Conservation (phyloP, 192 early-diverging fungal species). For the Umbelopsis isabellina region DNA sequence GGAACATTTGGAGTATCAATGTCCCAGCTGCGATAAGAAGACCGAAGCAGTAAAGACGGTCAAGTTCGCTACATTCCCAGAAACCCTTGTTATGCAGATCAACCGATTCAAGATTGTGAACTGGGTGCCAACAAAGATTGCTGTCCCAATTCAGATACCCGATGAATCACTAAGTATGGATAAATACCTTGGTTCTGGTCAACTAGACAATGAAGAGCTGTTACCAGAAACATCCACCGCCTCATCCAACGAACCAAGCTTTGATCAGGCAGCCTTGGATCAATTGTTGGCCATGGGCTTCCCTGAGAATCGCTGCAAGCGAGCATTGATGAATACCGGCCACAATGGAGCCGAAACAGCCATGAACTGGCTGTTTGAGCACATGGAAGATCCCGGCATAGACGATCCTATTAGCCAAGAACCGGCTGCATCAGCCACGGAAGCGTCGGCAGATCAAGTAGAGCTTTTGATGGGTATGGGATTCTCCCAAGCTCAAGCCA, state of each 20-base stretch:
- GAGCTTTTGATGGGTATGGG: constrained; percentile 89
- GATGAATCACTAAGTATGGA: constrained; percentile 64
- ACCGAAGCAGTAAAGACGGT: constrained; percentile 59
- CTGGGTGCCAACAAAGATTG: constrained; percentile 78
- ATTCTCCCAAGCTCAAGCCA: constrained; percentile 77
- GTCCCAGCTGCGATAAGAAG: constrained; percentile 62
- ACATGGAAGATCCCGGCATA: constrained; percentile 95
- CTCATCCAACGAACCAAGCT: constrained; percentile 40
- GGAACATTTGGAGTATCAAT: constrained; percentile 64
- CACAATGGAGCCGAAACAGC: constrained; percentile 82
- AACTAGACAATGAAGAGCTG: constrained; percentile 67
- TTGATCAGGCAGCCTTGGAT: constrained; percentile 72
- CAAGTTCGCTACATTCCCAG: constrained; percentile 78
- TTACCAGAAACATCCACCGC: constrained; percentile 71
- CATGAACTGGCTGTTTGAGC: constrained; percentile 95
- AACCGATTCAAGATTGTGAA: constrained; percentile 76
- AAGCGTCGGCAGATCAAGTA: constrained; percentile 60
- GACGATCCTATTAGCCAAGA: constrained; percentile 64
- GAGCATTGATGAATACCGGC: constrained; percentile 82
- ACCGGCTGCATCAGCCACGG: constrained; percentile 27
- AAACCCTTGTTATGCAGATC: constrained; percentile 71
- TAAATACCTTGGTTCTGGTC: constrained; percentile 68
- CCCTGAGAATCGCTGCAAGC: constrained; percentile 79
- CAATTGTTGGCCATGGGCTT: constrained; percentile 94
- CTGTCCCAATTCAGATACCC: constrained; percentile 62